Evolutionary conservation across 108 stramenopile genomes (phyloP), one percentile per base, ranked within the genome.

Genomic region (Skeletonema costatum): DNA sequence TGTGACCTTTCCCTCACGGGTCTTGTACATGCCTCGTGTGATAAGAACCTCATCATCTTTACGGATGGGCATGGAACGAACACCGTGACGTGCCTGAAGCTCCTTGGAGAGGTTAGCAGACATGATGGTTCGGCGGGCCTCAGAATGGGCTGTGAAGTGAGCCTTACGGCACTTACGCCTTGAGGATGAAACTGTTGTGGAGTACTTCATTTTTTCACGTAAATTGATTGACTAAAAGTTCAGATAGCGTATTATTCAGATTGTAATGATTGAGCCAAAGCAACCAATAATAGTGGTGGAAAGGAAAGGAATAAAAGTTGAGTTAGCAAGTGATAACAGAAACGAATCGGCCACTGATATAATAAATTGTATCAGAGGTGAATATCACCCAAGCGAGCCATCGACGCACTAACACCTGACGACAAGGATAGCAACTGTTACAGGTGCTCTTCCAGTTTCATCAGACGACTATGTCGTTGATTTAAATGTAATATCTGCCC

Each of bases 151-250:
- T 41, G 88, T 75, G 86, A 99, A 99, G 87, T 99, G 99, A 63
- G 98, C 98, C 98, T 99, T 99, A 78, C 99, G 98, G 77, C 73
- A 79, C 97, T 99, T 99, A 58, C 99, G 90, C 65, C 99, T 95
- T 75, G 92, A 93, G 65, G 96, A 93, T 32, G 98, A 86, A 35
- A 97, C 97, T 42, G 89, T 72, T 31, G 89, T 61, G 32, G 85
- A 90, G 88, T 89, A 96, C 86, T 96, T 96, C 95, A 96, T 96
- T 66, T 80, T 94, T 63, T 74, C 74, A 41, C 61, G 19, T 56
- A 56, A 56, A 56, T 25, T 56, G 9, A n/a, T 25, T n/a, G 1
- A 56, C 53, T 56, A 25, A 21, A 56, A 29, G 53, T 56, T 56
- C 53, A 29, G 7, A 25, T n/a, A 29, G 53, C 53, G 53, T 56